A percentile compares a stretch with the other conserved stretches of the same genome.
phyloP scores from a whole-genome alignment of 169 alveolate genomes.

The Plasmodium inui region DNA sequence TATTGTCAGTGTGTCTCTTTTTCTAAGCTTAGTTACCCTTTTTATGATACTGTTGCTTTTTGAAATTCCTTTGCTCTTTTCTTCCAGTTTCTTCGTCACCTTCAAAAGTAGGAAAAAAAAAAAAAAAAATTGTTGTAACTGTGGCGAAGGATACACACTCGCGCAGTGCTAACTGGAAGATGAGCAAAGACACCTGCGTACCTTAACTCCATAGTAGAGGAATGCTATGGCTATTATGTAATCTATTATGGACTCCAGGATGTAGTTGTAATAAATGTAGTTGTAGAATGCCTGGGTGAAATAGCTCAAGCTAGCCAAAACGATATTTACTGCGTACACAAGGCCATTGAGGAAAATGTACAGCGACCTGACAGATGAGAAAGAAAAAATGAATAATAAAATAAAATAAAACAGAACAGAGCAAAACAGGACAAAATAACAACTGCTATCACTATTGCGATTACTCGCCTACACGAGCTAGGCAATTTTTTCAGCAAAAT shows the following conservation, averaged over 20 bases:
- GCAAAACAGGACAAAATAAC: background rate
- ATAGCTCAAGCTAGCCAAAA: conserved; percentile 33
- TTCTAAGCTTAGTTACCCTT: conserved; percentile 20
- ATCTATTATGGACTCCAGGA: conserved; percentile 45
- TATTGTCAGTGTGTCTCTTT: background rate
- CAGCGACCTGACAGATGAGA: conserved; percentile 9
- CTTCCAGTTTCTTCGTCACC: conserved; percentile 60
- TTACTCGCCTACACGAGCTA: background rate
- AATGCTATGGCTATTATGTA: conserved; percentile 47
- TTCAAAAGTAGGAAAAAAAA: background rate
- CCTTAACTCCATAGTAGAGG: conserved; percentile 62
- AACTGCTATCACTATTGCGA: background rate
- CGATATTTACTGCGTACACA: conserved; percentile 22
- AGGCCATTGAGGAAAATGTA: conserved; percentile 28
- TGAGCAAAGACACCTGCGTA: background rate
- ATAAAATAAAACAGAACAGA: background rate
- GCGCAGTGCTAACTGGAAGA: background rate
- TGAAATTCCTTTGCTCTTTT: conserved; percentile 44
- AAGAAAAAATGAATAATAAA: background rate
- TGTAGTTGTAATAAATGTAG: conserved; percentile 42
- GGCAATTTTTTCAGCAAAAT: background rate
- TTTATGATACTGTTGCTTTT: conserved; percentile 24
- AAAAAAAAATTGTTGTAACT: background rate
- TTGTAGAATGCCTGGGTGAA: conserved; percentile 17
- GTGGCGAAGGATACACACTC: background rate